Evolutionary conservation across 805 yeast species (phyloP).

Genomic region (Candida loeiensis): DNA sequence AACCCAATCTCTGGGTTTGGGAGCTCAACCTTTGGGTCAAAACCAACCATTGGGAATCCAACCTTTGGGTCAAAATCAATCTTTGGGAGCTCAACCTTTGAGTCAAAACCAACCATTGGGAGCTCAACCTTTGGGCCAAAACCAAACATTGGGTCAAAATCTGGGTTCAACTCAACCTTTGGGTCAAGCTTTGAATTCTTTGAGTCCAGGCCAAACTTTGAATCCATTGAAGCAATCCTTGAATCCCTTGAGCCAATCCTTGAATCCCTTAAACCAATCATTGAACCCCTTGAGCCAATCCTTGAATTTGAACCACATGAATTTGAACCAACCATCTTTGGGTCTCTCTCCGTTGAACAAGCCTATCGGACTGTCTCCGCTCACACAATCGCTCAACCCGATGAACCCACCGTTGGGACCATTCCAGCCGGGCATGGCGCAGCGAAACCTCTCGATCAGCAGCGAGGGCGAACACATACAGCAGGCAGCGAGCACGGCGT

Average conservation of each 20-base stretch:
- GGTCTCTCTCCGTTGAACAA: background rate
- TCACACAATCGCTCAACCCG: background rate
- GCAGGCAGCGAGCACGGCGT: slow-evolving; percentile 40
- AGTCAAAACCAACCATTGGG: background rate
- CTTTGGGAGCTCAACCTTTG: background rate
- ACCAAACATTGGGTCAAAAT: background rate
- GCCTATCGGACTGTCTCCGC: background rate
- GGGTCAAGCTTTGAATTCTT: background rate
- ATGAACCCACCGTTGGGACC: background rate
- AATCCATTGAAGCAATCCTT: too few relatives aligned
- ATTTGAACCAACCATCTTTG: background rate
- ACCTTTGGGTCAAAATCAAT: background rate
- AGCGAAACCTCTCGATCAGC: background rate
- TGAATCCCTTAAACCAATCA: background rate
- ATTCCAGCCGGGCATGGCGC: background rate
- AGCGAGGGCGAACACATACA: slow-evolving; percentile 32
- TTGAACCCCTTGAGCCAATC: background rate
- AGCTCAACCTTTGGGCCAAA: background rate
- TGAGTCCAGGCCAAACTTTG: background rate
- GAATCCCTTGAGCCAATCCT: background rate
- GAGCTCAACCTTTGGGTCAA: background rate
- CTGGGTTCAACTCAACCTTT: background rate
- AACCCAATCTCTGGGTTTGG: background rate
- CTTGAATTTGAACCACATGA: too few relatives aligned
- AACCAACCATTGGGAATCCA: background rate